A percentile compares a stretch with the other conserved stretches of the same genome.
Conservation (phyloP, 768 basidiomycete genomes). For the Lactarius trivialis region DNA sequence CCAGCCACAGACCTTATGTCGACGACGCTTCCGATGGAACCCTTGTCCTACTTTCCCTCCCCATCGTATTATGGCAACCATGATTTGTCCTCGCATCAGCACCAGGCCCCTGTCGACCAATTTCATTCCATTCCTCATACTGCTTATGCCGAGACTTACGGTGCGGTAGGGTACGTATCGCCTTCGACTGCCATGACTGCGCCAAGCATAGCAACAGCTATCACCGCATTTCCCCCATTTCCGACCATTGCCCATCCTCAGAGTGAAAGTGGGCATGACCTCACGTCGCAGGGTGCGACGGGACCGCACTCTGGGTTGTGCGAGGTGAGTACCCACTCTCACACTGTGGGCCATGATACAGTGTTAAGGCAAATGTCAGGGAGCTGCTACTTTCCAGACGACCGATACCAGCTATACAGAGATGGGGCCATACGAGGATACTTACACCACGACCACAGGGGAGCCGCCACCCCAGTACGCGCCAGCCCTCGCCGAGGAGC, state of each 20-base stretch:
- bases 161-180: neutral
- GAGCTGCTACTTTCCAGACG: neutral
- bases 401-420: neutral
- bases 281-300: neutral
- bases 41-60: neutral
- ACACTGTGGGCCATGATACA: slow-evolving; percentile 3
- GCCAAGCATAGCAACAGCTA: neutral
- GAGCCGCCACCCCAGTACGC: neutral
- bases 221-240: neutral
- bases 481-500: neutral
- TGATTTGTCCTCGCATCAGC: neutral
- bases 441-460: neutral
- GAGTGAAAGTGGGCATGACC: slow-evolving; percentile 22
- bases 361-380: slow-evolving; percentile 3
- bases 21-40: neutral
- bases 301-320: neutral
- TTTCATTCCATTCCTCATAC: neutral
- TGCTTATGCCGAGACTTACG: slow-evolving; percentile 7
- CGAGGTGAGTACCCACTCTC: slow-evolving; percentile 20
- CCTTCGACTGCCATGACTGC: neutral
- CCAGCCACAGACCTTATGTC: neutral
- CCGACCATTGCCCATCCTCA: slow-evolving; percentile 13
- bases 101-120: neutral
- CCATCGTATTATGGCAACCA: neutral
- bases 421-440: neutral